phyloP scores from a whole-genome alignment of 352 stramenopile species.

The Hyaloperonospora brassicae region DNA sequence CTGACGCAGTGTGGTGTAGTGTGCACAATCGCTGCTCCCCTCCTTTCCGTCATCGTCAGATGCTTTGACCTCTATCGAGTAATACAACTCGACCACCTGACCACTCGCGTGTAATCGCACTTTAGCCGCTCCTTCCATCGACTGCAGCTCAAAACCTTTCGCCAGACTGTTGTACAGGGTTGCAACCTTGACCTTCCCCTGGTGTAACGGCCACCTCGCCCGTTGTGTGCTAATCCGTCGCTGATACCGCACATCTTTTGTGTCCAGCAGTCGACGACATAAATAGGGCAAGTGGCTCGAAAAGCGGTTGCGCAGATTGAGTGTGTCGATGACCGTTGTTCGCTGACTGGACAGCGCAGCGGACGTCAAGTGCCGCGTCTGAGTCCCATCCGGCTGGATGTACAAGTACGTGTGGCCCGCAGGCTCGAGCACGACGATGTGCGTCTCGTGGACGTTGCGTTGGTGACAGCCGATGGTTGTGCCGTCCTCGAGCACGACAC shows the following conservation, averaged over 20 bases:
- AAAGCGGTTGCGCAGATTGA: slow-evolving; percentile 55
- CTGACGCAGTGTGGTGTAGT: slow-evolving; percentile 40
- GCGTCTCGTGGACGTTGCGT: slow-evolving; percentile 38
- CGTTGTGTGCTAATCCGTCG: slow-evolving; percentile 12
- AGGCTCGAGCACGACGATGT: slow-evolving; percentile 52
- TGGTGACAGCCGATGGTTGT: slow-evolving; percentile 41
- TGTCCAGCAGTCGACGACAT: slow-evolving; percentile 20
- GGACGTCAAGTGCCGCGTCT: slow-evolving; percentile 50
- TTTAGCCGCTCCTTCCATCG: slow-evolving; percentile 51
- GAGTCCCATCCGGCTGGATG: slow-evolving; percentile 36
- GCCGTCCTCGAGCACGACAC: slow-evolving; percentile 49
- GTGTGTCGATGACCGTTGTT: slow-evolving; percentile 29
- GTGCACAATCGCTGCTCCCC: slow-evolving; percentile 14
- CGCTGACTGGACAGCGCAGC: slow-evolving; percentile 43
- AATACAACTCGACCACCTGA: slow-evolving; percentile 34
- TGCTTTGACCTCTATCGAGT: slow-evolving; percentile 29
- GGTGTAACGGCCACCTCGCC: slow-evolving; percentile 27
- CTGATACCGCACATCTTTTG: slow-evolving; percentile 13
- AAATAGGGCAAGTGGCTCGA: slow-evolving; percentile 35
- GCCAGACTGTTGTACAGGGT: slow-evolving; percentile 27
- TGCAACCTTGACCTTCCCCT: slow-evolving; percentile 17
- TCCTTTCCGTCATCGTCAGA: slow-evolving; percentile 15
- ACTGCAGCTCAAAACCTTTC: slow-evolving; percentile 49
- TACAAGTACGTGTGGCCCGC: slow-evolving; percentile 55
- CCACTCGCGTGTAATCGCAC: slow-evolving; percentile 31